Evolutionary conservation across 768 basidiomycete genomes (phyloP).

Genomic region (Mycena amicta): DNA sequence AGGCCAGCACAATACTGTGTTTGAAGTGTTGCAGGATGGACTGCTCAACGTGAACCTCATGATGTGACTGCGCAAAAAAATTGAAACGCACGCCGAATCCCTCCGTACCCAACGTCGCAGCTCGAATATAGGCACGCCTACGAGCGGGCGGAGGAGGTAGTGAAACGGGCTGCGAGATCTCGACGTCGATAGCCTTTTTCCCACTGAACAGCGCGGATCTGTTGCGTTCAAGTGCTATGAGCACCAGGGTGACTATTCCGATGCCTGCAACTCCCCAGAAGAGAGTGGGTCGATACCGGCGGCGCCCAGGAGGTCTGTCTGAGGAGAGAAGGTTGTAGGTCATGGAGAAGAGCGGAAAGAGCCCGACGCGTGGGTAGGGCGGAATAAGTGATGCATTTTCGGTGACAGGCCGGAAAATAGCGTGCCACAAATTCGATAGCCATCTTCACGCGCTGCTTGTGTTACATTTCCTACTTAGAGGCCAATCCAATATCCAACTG

Average conservation of each 20-base stretch:
- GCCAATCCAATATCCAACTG: no score
- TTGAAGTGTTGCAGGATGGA: constrained; percentile 14
- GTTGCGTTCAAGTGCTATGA: background rate
- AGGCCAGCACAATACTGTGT: constrained; percentile 10
- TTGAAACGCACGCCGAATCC: constrained; percentile 2
- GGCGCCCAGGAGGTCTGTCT: background rate
- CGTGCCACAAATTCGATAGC: background rate
- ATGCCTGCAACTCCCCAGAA: background rate
- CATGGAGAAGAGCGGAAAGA: background rate
- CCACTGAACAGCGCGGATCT: background rate
- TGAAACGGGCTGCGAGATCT: background rate
- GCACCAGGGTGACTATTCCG: background rate
- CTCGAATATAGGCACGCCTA: constrained; percentile 5
- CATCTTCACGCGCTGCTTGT: no score
- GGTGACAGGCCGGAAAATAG: background rate
- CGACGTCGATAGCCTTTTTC: background rate
- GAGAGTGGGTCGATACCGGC: background rate
- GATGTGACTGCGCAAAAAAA: background rate
- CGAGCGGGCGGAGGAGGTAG: background rate
- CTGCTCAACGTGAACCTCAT: background rate
- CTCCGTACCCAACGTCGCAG: background rate
- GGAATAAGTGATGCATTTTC: background rate
- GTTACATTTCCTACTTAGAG: no score
- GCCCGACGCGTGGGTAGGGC: background rate
- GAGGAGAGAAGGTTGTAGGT: background rate